Percentiles rank a stretch among this genome's conserved stretches.
Conservation (phyloP, 1,284 basidiomycete species). For the Rhodotorula sp. region DNA sequence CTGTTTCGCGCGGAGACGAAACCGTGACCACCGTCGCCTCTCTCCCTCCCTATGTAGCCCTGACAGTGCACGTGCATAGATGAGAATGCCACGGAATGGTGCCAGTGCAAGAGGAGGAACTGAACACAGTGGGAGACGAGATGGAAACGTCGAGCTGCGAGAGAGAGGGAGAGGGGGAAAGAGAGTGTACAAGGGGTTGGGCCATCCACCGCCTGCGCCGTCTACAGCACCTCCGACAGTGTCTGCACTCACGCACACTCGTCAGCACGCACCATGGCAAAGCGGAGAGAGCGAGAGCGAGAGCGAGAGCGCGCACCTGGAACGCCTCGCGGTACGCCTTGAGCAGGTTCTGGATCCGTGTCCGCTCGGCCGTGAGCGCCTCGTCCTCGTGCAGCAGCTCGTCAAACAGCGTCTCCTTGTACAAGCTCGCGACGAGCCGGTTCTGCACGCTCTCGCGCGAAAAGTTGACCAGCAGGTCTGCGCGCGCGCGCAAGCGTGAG, state of each 20-base stretch:
- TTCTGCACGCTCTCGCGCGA: conserved; percentile 97
- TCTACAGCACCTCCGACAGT: conserved; percentile 39
- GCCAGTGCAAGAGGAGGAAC: too few species aligned
- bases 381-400: conserved; percentile 96
- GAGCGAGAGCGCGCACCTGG: conserved; percentile 44
- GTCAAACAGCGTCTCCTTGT: conserved; percentile 81
- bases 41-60: too few species aligned
- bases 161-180: background rate
- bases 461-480: conserved; percentile 81
- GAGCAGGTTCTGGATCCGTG: conserved; percentile 88
- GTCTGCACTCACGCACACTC: conserved; percentile 15
- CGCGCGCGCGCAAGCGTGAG: conserved; percentile 19
- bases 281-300: background rate
- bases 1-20: background rate
- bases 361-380: conserved; percentile 85
- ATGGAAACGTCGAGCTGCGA: background rate
- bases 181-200: background rate
- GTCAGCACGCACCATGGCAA: too few species aligned
- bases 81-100: too few species aligned
- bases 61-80: too few species aligned
- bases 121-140: too few species aligned
- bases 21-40: too few species aligned
- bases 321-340: conserved; percentile 98
- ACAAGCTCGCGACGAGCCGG: conserved; percentile 84
- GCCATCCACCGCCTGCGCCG: background rate